A percentile compares a stretch with the other conserved stretches of the same genome.
phyloP scores from a whole-genome alignment of 208 protist genomes.

The Porcisia hertigi region DNA sequence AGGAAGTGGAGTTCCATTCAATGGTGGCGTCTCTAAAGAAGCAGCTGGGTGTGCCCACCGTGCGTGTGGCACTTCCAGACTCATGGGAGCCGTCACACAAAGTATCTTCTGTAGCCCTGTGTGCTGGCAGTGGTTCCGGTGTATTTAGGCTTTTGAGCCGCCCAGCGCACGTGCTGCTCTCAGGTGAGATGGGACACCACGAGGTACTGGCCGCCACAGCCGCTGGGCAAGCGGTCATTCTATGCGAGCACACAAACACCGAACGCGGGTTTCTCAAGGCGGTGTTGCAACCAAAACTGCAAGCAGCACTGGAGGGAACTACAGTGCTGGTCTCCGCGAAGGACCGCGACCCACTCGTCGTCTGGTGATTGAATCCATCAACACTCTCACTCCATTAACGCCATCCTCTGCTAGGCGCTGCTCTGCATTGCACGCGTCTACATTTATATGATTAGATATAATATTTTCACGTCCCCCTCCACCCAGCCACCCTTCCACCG shows the following conservation, averaged over 20 bases:
- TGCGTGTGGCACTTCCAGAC: conserved; percentile 74
- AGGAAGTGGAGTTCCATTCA: conserved; percentile 34
- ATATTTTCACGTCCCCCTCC: too few species aligned
- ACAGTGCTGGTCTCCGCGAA: conserved; percentile 50
- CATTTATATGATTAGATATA: conserved; percentile 4
- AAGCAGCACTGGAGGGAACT: conserved; percentile 46
- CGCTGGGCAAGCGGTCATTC: conserved; percentile 78
- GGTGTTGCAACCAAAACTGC: conserved; percentile 51
- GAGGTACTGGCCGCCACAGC: conserved; percentile 88
- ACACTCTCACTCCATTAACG: not conserved
- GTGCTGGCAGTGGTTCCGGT: conserved; percentile 82
- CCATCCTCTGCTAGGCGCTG: not conserved
- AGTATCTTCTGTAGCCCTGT: conserved; percentile 78
- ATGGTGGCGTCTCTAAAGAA: conserved; percentile 70
- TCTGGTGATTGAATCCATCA: conserved; percentile 43
- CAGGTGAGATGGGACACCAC: conserved; percentile 94
- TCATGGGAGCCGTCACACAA: conserved; percentile 35
- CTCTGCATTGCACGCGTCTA: not conserved
- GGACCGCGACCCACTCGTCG: conserved; percentile 79
- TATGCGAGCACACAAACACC: conserved; percentile 93
- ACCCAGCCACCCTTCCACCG: too few species aligned
- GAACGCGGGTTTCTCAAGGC: conserved; percentile 86
- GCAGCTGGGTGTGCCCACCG: conserved; percentile 51
- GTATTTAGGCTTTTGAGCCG: conserved; percentile 64
- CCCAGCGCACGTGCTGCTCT: conserved; percentile 75